Percentiles rank a stretch among this genome's conserved stretches.
Evolutionary conservation across 208 protist genomes (phyloP).

Genomic region (Acanthamoeba culbertsoni): DNA sequence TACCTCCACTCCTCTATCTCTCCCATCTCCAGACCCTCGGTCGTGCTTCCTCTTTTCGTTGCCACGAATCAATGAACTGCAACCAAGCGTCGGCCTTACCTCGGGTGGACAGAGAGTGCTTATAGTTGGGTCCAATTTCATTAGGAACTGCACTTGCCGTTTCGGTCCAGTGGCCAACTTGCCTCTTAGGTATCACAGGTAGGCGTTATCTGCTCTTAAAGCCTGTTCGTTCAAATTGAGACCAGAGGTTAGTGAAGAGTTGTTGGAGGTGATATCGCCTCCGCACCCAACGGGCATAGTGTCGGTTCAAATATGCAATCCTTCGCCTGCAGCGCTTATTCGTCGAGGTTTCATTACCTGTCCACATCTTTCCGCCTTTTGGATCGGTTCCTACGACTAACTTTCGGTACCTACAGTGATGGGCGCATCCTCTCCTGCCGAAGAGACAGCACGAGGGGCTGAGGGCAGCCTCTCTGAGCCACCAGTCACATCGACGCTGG

Average conservation of each 20-base stretch:
- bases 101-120: slow-evolving; percentile 5
- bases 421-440: too few species aligned
- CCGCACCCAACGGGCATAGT: background rate
- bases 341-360: background rate
- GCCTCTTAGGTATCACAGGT: background rate
- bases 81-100: background rate
- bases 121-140: slow-evolving; percentile 1
- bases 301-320: slow-evolving; percentile 13
- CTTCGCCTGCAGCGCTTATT: background rate
- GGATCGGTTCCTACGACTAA: too few species aligned
- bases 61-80: background rate
- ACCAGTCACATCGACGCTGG: too few species aligned
- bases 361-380: background rate
- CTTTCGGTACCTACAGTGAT: too few species aligned
- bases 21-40: too few species aligned
- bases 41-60: background rate
- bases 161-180: slow-evolving; percentile 16
- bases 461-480: too few species aligned
- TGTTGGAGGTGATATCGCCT: background rate
- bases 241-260: background rate
- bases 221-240: background rate
- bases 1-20: too few species aligned
- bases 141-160: background rate
- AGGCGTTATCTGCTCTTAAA: background rate
- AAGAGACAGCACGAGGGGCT: too few species aligned